Evolutionary conservation across 2,329 filamentous ascomycete species (phyloP), one percentile per base, ranked within the genome.

Genomic region (Gnomoniopsis smithogilvyi): DNA sequence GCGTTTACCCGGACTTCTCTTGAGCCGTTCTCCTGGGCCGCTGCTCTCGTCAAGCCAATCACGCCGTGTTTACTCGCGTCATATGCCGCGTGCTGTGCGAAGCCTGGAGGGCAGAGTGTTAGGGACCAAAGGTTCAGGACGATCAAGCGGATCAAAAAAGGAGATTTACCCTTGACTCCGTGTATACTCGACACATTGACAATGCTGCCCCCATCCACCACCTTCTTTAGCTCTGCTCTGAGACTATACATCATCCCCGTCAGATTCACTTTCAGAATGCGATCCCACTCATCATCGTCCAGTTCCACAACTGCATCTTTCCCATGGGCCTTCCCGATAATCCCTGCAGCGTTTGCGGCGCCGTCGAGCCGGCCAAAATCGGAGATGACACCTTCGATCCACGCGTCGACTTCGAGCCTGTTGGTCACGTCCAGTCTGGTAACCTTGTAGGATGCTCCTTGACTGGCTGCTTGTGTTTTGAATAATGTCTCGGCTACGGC

Each of bases 131-230:
- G n/a, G 49, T 46, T 49, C 48, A 17, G 10, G 2, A 21, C n/a
- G 33, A 36, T n/a, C 21, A n/a, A n/a, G 17, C 7, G n/a, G 19
- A 22, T 34, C 52, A 22, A 38, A 51, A 47, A 50, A 45, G 22
- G 54, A 53, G 33, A 51, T 51, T 48, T 66, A 64, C 70, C 69
- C 22, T 74, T 68, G 33, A 71, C 68, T 52, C 82, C 82, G 41
- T 81, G 78, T 36, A 80, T 79, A 48, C 79, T 83, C 26, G 79
- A 74, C 30, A 81, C 74, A 66, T 84, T 86, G 56, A 87, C 84
- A 65, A 87, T 85, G 60, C 82, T 83, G 8, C 82, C 82, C 1
- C 79, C 76, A 6, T 76, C 68, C 22, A 73, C 71, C 51, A 84
- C 75, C 45, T 75, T 74, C 41, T 67, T 67, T 46, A 80, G 70